A percentile compares a stretch with the other conserved stretches of the same genome.
Conservation (phyloP, 257 asterid genomes). For the Rhazya stricta region DNA sequence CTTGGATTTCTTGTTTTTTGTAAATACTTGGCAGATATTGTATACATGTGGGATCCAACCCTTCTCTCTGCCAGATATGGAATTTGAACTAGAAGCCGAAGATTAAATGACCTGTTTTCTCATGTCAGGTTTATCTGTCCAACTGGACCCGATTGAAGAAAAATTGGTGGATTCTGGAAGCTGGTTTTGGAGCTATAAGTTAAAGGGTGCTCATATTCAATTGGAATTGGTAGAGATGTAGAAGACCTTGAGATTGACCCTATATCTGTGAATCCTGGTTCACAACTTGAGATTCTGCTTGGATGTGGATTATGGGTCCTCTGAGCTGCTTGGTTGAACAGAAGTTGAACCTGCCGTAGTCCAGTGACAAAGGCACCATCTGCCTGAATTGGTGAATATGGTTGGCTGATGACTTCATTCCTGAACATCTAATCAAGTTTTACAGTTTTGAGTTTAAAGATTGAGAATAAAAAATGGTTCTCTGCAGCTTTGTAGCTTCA, state of each 20-base stretch:
- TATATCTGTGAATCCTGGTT: constrained; percentile 58
- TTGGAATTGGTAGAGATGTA: constrained; percentile 60
- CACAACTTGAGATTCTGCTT: constrained; percentile 34
- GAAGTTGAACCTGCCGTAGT: constrained; percentile 41
- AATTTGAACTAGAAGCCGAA: background rate
- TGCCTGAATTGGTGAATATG: background rate
- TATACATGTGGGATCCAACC: no score
- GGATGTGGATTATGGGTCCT: constrained; percentile 15
- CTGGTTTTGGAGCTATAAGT: constrained; percentile 87
- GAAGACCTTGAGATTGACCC: constrained; percentile 19
- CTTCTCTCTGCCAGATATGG: background rate
- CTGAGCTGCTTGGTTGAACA: constrained; percentile 55
- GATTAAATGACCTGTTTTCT: background rate
- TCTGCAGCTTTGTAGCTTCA: constrained; percentile 5
- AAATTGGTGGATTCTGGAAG: constrained; percentile 75
- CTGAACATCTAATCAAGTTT: background rate
- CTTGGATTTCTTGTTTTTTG: no score
- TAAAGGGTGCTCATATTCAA: constrained; percentile 55
- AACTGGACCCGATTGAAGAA: constrained; percentile 54
- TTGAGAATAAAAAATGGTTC: background rate
- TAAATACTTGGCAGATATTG: no score
- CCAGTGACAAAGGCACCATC: background rate
- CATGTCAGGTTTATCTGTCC: constrained; percentile 31
- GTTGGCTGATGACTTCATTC: background rate
- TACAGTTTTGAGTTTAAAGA: background rate